Evolutionary conservation across 2,329 filamentous ascomycete genomes (phyloP).

Genomic region (Phialophora verrucosa): DNA sequence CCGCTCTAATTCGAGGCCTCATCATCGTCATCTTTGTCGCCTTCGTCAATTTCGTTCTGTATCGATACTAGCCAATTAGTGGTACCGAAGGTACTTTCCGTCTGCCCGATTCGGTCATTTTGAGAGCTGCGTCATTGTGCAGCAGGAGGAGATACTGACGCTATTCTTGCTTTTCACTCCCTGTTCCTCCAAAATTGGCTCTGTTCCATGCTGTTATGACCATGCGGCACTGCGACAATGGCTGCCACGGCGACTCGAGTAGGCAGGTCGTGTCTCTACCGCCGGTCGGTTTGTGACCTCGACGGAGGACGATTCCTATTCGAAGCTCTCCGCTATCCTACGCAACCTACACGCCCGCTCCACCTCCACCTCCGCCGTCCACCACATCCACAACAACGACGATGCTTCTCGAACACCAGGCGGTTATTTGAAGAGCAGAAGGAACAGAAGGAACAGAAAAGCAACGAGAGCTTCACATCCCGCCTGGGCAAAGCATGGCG

Average conservation of each 20-base stretch:
- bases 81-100: neutral
- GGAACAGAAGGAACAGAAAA: constrained; percentile 42
- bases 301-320: constrained; percentile 1
- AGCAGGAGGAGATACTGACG: constrained; percentile 10
- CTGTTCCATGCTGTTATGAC: constrained; percentile 2
- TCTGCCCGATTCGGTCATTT: neutral
- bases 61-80: neutral
- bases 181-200: neutral
- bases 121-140: constrained; percentile 29
- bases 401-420: constrained; percentile 49
- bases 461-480: constrained; percentile 62
- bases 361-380: neutral
- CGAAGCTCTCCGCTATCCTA: constrained; percentile 7
- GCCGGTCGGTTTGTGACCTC: constrained; percentile 22
- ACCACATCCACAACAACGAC: constrained; percentile 20
- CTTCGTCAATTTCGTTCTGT: neutral
- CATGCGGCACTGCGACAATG: constrained; percentile 7
- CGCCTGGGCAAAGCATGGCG: constrained; percentile 64
- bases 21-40: neutral
- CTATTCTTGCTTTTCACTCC: neutral
- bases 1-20: neutral
- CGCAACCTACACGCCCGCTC: neutral
- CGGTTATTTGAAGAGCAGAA: constrained; percentile 48
- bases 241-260: constrained; percentile 24
- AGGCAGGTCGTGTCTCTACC: constrained; percentile 37